phyloP scores from a whole-genome alignment of 352 stramenopile species.

The Pythium scleroteichum region DNA sequence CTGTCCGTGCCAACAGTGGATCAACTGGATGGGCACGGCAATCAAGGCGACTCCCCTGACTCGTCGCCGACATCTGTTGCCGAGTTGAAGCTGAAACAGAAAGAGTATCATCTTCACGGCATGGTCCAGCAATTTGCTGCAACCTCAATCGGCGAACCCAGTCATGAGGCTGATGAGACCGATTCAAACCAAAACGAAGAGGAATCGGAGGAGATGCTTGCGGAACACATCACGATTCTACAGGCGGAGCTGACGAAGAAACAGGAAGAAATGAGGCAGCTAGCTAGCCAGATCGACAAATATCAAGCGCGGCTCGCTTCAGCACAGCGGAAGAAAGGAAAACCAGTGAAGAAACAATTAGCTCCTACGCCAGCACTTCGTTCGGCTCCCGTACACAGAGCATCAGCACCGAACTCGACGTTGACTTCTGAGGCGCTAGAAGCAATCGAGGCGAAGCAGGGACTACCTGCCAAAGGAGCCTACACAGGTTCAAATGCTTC shows the following conservation, averaged over 20 bases:
- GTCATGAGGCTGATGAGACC: constrained; percentile 24
- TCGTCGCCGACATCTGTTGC: constrained; percentile 18
- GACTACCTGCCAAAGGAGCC: constrained; percentile 27
- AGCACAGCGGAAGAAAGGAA: constrained; percentile 18
- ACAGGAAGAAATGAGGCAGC: constrained; percentile 52
- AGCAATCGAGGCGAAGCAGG: constrained; percentile 30
- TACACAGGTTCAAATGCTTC: constrained; percentile 38
- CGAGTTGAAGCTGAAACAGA: constrained; percentile 30
- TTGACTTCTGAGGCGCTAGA: constrained; percentile 34
- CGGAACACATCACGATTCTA: constrained; percentile 67
- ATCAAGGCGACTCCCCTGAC: constrained; percentile 26
- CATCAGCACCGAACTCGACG: constrained; percentile 12
- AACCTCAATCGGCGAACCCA: constrained; percentile 21
- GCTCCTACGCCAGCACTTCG: background rate
- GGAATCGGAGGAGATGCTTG: constrained; percentile 57
- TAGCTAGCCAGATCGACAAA: constrained; percentile 28
- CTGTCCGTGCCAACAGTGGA: constrained; percentile 14
- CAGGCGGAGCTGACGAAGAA: constrained; percentile 69
- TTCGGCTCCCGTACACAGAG: background rate
- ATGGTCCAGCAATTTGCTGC: constrained; percentile 11
- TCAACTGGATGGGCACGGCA: constrained; percentile 19
- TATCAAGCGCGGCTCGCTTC: constrained; percentile 19
- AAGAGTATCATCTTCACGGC: constrained; percentile 22
- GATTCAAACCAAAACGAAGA: constrained; percentile 68
- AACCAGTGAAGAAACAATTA: constrained; percentile 3